phyloP scores from a whole-genome alignment of 768 basidiomycete species.

The Suillus placidus region DNA sequence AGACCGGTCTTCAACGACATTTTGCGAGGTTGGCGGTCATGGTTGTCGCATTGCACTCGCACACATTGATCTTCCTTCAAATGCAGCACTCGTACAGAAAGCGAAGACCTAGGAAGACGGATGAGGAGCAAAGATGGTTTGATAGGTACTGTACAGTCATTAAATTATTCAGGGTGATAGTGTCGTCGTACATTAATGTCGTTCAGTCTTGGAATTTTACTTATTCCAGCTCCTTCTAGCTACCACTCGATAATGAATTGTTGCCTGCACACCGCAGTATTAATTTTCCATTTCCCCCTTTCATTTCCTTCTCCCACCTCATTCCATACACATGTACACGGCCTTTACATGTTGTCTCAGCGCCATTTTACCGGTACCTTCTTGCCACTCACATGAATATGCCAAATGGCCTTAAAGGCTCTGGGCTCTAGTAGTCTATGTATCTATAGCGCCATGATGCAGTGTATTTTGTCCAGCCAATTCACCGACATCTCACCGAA shows the following conservation, averaged over 20 bases:
- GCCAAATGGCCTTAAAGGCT: neutral
- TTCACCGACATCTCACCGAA: neutral
- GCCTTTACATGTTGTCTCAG: neutral
- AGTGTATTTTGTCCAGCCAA: neutral
- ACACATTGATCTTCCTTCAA: neutral
- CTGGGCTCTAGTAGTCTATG: neutral
- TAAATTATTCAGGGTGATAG: neutral
- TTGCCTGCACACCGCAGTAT: neutral
- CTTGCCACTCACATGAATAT: neutral
- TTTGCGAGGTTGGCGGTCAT: neutral
- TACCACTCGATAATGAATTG: neutral
- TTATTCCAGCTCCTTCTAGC: neutral
- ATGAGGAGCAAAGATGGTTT: neutral
- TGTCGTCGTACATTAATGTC: neutral
- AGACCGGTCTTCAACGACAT: neutral
- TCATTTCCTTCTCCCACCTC: neutral
- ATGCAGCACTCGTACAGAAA: neutral
- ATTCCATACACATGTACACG: neutral
- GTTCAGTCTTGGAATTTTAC: neutral
- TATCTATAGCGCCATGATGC: neutral
- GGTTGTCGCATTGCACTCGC: neutral
- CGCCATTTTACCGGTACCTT: neutral
- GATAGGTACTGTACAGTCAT: neutral
- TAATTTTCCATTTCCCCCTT: neutral
- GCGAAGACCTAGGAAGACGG: neutral